Evolutionary conservation across 1,284 basidiomycete genomes (phyloP).

Genomic region (Coriolopsis trogii): DNA sequence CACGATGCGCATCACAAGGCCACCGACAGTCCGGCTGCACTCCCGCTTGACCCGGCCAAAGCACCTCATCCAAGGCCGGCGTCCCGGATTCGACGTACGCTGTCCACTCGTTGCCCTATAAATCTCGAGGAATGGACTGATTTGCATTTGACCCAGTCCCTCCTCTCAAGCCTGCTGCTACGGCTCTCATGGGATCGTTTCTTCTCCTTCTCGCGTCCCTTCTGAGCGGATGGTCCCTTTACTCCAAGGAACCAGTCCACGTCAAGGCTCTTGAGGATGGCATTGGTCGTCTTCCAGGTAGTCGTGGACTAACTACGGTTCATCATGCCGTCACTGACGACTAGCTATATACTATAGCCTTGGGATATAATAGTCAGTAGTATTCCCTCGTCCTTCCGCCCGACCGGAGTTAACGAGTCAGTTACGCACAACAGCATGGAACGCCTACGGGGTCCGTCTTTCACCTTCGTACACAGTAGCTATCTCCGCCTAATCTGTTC

Average conservation of each 20-base stretch:
- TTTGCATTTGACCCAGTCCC: not conserved
- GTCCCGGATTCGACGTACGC: constrained; percentile 1
- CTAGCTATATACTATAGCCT: constrained; percentile 13
- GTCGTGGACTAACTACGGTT: not conserved
- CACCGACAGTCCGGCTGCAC: not conserved
- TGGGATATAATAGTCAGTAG: constrained; percentile 39
- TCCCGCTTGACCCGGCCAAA: not conserved
- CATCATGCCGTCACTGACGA: no score
- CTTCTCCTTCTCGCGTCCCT: constrained; percentile 13
- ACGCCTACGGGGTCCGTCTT: constrained; percentile 33
- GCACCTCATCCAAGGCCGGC: not conserved
- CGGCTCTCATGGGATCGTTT: constrained; percentile 13
- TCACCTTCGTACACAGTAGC: not conserved
- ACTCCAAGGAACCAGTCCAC: constrained; percentile 4
- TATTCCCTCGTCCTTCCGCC: not conserved
- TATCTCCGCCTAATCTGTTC: not conserved
- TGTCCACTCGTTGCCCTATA: not conserved
- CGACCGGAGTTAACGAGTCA: not conserved
- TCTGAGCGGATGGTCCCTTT: constrained; percentile 11
- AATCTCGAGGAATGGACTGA: not conserved
- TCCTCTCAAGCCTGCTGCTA: not conserved
- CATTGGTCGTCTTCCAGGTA: constrained; percentile 18
- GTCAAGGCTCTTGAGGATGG: constrained; percentile 9
- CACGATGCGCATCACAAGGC: constrained; percentile 7
- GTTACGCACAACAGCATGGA: constrained; percentile 33